Evolutionary conservation across 225 moss, liverwort and hornwort genomes (phyloP), one percentile per base, ranked within the genome.

Genomic region (Asterella californica): DNA sequence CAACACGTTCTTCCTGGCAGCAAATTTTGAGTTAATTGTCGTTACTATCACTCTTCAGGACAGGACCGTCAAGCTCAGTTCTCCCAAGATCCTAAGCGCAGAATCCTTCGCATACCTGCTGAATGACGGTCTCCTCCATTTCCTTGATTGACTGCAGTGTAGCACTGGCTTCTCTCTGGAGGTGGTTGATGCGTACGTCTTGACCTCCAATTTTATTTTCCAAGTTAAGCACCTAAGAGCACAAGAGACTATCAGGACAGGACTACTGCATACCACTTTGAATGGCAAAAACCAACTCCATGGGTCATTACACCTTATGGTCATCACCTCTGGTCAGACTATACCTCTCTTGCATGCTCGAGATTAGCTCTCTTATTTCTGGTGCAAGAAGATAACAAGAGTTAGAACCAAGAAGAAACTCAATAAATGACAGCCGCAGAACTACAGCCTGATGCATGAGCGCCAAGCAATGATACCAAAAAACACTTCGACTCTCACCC

Each of bases 1-100:
- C 86, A 89, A 78, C 84, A 79, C 87, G 92, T 85, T 92, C 90
- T 78, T 92, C 91, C 97, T 99, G 91, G 87, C 84, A 87, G 82
- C 79, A 87, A 86, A 83, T 12, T 46, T n/a, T 71, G 25, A 22
- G 71, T 25, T 47, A 71, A 36, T 4, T 27, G 12, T 4, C 48
- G 25, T 71, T 0, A 25, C 10, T 0, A 47, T 67, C 36, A 17
- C 52, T 42, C 42, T 52, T 14, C 67, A 71, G 5, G 71, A 71
- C 46, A 48, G 11, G 46, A 15, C 22, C 47, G 36, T 42, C 22
- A 42, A 70, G 25, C 71, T n/a, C n/a, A 27, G 5, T 67, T 67
- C 46, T 47, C 47, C 2, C 10, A 24, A 46, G 47, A 22, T 17
- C 22, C 24, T 70, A 42, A 68, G 42, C 22, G 22, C 42, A 10